These are phyloP conservation scores for Auxenochlorella pyrenoidosa DNA, from an alignment of 139 green algal species.

Conservation along the genomic window DNA sequence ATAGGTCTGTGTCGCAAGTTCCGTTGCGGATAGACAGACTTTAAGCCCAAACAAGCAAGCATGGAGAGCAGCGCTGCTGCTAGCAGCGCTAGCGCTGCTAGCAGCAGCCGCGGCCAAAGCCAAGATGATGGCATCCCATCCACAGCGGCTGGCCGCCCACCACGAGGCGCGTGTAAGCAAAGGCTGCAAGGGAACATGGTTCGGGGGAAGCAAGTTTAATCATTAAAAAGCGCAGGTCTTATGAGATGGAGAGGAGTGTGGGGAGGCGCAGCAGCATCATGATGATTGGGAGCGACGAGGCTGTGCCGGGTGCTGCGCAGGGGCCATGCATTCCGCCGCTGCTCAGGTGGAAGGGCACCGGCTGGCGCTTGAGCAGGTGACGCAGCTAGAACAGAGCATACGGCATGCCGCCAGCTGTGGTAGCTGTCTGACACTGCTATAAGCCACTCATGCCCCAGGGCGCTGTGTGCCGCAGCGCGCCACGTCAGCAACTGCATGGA, in stretches of 20 bases:
- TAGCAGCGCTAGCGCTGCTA: too few species aligned
- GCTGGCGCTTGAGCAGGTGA: background rate
- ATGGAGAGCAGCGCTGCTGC: too few species aligned
- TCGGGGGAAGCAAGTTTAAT: too few species aligned
- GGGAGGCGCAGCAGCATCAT: background rate
- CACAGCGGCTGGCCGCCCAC: background rate
- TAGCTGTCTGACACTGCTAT: background rate
- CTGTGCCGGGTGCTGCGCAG: background rate
- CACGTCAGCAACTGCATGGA: too few species aligned
- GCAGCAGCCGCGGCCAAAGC: background rate
- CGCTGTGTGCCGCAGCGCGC: too few species aligned
- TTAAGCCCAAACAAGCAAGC: too few species aligned
- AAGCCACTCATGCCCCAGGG: too few species aligned
- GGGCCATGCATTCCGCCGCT: background rate
- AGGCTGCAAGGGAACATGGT: too few species aligned
- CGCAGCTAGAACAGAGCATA: slow-evolving; percentile 4
- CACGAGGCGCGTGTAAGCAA: background rate
- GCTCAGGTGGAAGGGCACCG: background rate
- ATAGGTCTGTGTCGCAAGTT: too few species aligned
- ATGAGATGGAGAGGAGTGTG: too few species aligned
- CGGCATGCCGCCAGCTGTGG: background rate
- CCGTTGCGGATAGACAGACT: too few species aligned
- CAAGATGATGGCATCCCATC: background rate
- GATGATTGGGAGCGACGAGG: background rate
- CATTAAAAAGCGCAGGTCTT: too few species aligned